Percentiles rank a stretch among this genome's conserved stretches.
These are phyloP conservation scores for Brasenia schreberi DNA, from an alignment of 164 flowering plant species.

Conservation along the genomic window DNA sequence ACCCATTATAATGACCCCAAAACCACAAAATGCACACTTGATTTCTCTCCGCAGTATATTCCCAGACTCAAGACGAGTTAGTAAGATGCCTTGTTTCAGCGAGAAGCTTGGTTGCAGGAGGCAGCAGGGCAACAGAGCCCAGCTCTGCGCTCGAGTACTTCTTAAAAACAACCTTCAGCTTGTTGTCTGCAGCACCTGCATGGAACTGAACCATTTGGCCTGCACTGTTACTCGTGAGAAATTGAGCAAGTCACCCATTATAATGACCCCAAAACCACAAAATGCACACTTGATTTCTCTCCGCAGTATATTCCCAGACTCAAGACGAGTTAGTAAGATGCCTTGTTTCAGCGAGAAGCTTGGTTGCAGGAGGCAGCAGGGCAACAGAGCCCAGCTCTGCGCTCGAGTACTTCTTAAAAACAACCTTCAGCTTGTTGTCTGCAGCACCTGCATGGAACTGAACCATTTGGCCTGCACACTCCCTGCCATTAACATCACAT, in stretches of 20 bases:
- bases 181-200: slow-evolving; percentile 26
- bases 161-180: slow-evolving; percentile 36
- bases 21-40: no score
- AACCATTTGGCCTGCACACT: slow-evolving; percentile 59
- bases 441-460: slow-evolving; percentile 33
- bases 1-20: no score
- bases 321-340: no score
- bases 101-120: slow-evolving; percentile 40
- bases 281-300: no score
- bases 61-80: no score
- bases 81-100: background rate
- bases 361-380: slow-evolving; percentile 40
- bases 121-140: slow-evolving; percentile 43
- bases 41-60: no score
- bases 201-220: slow-evolving; percentile 46
- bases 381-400: slow-evolving; percentile 46
- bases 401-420: slow-evolving; percentile 47
- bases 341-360: slow-evolving; percentile 8
- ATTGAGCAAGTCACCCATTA: no score
- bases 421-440: slow-evolving; percentile 37
- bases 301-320: no score
- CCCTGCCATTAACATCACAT: slow-evolving; percentile 21
- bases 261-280: no score
- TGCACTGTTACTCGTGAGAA: slow-evolving; percentile 19
- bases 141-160: slow-evolving; percentile 47